Evolutionary conservation across 2,329 filamentous ascomycete species (phyloP).

Genomic region (Lasiodiplodia sp.): DNA sequence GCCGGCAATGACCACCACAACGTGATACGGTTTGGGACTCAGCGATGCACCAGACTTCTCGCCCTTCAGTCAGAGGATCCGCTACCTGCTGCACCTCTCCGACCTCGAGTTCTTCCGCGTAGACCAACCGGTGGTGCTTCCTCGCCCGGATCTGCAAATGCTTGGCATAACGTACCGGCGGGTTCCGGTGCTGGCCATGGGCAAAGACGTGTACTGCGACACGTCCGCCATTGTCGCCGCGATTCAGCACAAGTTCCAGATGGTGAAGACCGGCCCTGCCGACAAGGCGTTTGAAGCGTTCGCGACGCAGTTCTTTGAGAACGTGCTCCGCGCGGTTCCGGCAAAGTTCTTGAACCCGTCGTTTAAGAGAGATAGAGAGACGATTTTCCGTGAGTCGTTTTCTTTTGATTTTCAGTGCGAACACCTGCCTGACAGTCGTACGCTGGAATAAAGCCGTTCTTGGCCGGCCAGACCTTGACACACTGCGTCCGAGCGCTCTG

Average conservation of each 20-base stretch:
- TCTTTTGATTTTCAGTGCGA: neutral
- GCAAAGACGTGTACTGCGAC: slow-evolving; percentile 30
- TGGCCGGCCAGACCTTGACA: neutral
- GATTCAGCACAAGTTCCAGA: neutral
- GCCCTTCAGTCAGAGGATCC: slow-evolving; percentile 25
- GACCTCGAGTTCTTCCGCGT: neutral
- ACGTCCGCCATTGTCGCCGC: slow-evolving; percentile 10
- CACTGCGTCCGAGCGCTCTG: slow-evolving; percentile 8
- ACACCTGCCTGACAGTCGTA: neutral
- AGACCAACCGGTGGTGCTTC: slow-evolving; percentile 39
- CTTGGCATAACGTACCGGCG: slow-evolving; percentile 30
- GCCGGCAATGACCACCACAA: neutral
- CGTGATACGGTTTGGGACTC: neutral
- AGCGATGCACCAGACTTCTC: slow-evolving; percentile 23
- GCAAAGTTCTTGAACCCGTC: neutral
- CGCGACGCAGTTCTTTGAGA: slow-evolving; percentile 2
- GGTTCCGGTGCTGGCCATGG: slow-evolving; percentile 29
- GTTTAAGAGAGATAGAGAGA: slow-evolving; percentile 5
- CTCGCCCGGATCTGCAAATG: slow-evolving; percentile 40
- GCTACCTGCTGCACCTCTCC: neutral
- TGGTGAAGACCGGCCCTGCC: slow-evolving; percentile 35
- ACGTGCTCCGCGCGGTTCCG: neutral
- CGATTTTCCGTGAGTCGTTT: slow-evolving; percentile 17
- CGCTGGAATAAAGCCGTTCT: neutral
- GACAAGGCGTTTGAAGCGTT: slow-evolving; percentile 25